Conservation (phyloP, 2,329 filamentous ascomycete species). For the Aotearoamyces nothofagi region DNA sequence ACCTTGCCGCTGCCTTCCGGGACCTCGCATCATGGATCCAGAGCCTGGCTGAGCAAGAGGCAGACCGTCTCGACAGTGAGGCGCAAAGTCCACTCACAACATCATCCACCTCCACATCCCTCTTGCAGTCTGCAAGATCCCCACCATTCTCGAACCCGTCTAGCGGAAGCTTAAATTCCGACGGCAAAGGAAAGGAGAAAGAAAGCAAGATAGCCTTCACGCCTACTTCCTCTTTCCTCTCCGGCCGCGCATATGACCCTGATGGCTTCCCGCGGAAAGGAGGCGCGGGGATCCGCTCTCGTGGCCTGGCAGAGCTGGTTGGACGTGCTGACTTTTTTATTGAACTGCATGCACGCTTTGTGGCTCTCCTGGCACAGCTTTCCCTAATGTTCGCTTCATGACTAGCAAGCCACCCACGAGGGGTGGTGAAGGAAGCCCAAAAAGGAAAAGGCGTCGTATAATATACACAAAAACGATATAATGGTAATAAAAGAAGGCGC, state of each 20-base stretch:
- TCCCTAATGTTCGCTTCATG: too few species aligned
- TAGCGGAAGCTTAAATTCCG: conserved; percentile 4
- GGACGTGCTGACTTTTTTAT: conserved; percentile 55
- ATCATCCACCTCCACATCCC: conserved; percentile 1
- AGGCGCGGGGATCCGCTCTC: conserved; percentile 39
- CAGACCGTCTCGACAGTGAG: conserved; percentile 26
- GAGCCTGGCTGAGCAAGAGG: conserved; percentile 45
- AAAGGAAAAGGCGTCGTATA: too few species aligned
- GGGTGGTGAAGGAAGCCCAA: too few species aligned
- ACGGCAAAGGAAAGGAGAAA: conserved; percentile 1
- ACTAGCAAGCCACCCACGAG: too few species aligned
- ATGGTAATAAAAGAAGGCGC: too few species aligned
- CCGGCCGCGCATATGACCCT: conserved; percentile 10
- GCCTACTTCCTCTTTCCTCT: conserved; percentile 13
- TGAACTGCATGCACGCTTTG: conserved; percentile 48
- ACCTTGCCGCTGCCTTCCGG: conserved; percentile 45
- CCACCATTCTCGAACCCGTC: background rate
- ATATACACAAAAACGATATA: too few species aligned
- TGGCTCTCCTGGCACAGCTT: conserved; percentile 40
- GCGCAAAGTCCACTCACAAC: conserved; percentile 1
- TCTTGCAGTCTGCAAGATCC: background rate
- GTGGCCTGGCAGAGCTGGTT: conserved; percentile 49
- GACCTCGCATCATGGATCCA: conserved; percentile 52
- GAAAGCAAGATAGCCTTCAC: conserved; percentile 2
- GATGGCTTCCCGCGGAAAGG: conserved; percentile 24